Evolutionary conservation across 129 eudicot species (phyloP).

Genomic region (Rutidosis leptorrhynchoides): DNA sequence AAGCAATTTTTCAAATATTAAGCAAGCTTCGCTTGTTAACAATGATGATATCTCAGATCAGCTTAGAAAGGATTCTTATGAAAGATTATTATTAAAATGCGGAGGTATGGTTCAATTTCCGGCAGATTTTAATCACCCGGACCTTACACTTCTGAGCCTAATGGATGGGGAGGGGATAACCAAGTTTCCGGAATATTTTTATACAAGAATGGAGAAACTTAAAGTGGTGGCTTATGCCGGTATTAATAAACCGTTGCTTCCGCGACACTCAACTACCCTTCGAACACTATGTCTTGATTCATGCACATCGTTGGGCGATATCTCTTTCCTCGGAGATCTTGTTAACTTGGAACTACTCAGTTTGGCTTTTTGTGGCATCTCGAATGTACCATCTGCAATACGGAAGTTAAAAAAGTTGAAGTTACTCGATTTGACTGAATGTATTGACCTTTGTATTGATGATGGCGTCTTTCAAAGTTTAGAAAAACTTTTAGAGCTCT

Average conservation of each 20-base stretch:
- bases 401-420: neutral
- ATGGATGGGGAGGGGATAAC: neutral
- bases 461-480: neutral
- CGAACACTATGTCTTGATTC: neutral
- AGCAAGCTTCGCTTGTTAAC: constrained; percentile 1
- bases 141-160: neutral
- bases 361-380: neutral
- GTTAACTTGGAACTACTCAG: neutral
- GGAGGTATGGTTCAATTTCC: neutral
- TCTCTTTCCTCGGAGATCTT: neutral
- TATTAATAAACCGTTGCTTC: neutral
- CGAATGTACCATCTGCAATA: neutral
- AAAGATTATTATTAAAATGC: neutral
- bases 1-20: neutral
- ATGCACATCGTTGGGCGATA: neutral
- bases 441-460: no score
- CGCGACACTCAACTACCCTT: neutral
- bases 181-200: neutral
- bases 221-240: neutral
- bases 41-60: neutral
- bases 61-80: neutral
- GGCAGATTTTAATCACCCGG: neutral
- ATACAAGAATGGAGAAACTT: neutral
- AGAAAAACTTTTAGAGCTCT: neutral
- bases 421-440: no score